Evolutionary conservation across 768 basidiomycete genomes (phyloP).

Genomic region (Pleurotus cornucopiae): DNA sequence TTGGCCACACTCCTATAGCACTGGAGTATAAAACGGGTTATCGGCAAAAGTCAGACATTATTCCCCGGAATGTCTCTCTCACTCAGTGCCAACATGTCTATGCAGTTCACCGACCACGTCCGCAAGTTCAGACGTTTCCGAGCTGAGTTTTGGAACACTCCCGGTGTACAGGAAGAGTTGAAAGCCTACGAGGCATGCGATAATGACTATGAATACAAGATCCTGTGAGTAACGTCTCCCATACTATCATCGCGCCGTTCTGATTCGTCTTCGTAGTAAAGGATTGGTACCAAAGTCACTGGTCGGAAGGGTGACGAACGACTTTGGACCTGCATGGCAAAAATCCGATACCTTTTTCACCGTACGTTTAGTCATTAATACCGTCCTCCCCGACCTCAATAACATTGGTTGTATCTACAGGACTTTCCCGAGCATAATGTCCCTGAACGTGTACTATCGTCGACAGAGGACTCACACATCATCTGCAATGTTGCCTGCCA

Average conservation of each 20-base stretch:
- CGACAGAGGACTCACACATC: not conserved
- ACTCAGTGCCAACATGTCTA: too few relatives aligned
- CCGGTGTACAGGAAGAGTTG: not conserved
- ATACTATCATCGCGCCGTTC: not conserved
- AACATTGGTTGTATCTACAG: not conserved
- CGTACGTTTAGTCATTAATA: not conserved
- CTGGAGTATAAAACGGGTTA: too few relatives aligned
- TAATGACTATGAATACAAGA: not conserved
- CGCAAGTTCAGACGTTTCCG: not conserved
- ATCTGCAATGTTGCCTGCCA: slow-evolving; percentile 5
- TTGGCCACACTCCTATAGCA: too few relatives aligned
- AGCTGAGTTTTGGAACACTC: not conserved
- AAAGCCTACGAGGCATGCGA: not conserved
- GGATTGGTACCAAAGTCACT: not conserved
- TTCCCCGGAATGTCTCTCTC: too few relatives aligned
- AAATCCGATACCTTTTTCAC: slow-evolving; percentile 7
- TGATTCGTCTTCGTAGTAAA: not conserved
- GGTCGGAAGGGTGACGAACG: not conserved
- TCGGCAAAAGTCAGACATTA: too few relatives aligned
- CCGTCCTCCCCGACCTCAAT: not conserved
- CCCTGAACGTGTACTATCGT: not conserved
- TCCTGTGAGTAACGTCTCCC: not conserved
- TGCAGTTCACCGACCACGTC: too few relatives aligned
- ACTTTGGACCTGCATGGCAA: not conserved
- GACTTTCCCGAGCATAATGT: not conserved